Conservation (phyloP, 225 moss, liverwort and hornwort genomes). For the Ulota crispa region DNA sequence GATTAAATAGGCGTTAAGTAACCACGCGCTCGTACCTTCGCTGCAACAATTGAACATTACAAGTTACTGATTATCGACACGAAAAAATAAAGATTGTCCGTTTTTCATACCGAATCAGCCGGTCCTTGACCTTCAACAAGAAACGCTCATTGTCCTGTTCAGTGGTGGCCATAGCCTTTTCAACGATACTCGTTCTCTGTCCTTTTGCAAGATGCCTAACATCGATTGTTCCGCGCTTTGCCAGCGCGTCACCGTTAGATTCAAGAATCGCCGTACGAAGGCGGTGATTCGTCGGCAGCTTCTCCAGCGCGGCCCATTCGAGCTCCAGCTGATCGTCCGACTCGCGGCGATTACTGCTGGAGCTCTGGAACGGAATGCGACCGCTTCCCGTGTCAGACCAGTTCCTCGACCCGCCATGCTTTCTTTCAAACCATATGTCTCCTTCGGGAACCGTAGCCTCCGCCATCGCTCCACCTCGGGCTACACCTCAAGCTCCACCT, state of each 20-base stretch:
- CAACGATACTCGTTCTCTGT: constrained; percentile 60
- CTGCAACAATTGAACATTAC: neutral
- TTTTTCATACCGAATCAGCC: constrained; percentile 42
- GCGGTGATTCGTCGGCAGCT: constrained; percentile 60
- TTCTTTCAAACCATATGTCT: constrained; percentile 57
- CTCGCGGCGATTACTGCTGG: constrained; percentile 29
- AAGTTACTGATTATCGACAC: neutral
- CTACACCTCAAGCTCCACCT: too few species aligned
- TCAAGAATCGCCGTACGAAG: constrained; percentile 45
- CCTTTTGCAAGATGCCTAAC: constrained; percentile 47
- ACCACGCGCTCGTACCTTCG: neutral
- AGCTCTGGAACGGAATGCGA: constrained; percentile 30
- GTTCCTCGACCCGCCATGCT: constrained; percentile 53
- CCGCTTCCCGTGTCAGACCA: constrained; percentile 54
- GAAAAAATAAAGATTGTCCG: neutral
- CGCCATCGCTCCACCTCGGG: constrained; percentile 30
- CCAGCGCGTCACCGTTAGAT: neutral
- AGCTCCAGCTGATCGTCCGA: constrained; percentile 47
- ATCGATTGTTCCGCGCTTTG: constrained; percentile 23
- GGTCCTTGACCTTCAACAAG: constrained; percentile 47
- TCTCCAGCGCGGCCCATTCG: constrained; percentile 66
- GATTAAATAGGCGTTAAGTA: neutral
- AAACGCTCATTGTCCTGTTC: constrained; percentile 74
- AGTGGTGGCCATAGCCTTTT: constrained; percentile 54
- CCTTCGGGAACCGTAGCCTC: constrained; percentile 47